A percentile compares a stretch with the other conserved stretches of the same genome.
Evolutionary conservation across 495 filamentous ascomycete genomes (phyloP).

Genomic region (Neurospora tetrasperma): DNA sequence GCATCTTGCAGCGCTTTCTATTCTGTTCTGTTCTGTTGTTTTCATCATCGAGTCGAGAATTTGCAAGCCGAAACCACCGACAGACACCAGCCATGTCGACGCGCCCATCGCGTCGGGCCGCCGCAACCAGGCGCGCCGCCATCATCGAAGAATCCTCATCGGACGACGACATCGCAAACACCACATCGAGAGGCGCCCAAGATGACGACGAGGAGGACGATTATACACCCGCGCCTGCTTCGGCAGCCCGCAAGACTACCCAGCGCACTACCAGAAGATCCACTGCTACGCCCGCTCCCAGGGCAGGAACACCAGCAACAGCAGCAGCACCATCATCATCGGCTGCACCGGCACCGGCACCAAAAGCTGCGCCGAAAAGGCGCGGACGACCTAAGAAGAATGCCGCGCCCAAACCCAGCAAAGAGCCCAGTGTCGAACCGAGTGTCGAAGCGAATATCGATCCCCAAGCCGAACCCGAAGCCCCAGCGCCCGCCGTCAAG

Average conservation of each 20-base stretch:
- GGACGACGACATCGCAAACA: constrained; percentile 53
- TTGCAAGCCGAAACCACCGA: background rate
- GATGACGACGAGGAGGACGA: constrained; percentile 61
- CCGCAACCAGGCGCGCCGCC: constrained; percentile 50
- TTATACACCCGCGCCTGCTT: constrained; percentile 59
- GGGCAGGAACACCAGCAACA: constrained; percentile 16
- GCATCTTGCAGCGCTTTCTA: background rate
- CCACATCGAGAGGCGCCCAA: constrained; percentile 43
- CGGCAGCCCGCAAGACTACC: constrained; percentile 13
- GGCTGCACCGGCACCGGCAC: constrained; percentile 17
- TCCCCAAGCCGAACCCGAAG: background rate
- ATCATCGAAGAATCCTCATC: constrained; percentile 58
- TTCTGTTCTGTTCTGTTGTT: background rate
- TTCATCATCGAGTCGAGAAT: background rate
- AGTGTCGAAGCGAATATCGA: background rate
- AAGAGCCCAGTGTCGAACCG: constrained; percentile 38
- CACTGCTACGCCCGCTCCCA: constrained; percentile 36
- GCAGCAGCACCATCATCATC: constrained; percentile 1
- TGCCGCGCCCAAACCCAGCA: constrained; percentile 18
- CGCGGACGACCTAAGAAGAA: constrained; percentile 5
- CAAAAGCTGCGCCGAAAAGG: constrained; percentile 28
- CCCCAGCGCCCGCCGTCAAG: background rate
- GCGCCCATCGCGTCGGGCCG: constrained; percentile 65
- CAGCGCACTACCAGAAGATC: constrained; percentile 39
- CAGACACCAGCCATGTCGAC: constrained; percentile 42